phyloP scores from a whole-genome alignment of 768 basidiomycete genomes.

The Phlegmacium glaucopus region DNA sequence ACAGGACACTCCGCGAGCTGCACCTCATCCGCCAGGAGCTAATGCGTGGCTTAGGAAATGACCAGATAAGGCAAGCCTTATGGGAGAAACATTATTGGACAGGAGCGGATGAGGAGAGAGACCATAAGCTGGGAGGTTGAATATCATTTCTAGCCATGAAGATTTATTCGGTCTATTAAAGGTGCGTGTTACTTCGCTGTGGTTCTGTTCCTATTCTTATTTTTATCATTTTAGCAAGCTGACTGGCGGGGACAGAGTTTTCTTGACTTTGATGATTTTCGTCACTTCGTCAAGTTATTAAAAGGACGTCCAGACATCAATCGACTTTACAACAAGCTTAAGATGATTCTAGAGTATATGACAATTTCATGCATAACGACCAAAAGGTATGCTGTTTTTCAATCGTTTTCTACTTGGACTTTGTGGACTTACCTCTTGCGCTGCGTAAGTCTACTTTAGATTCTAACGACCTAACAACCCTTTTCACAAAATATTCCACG shows the following conservation, averaged over 20 bases:
- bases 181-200: slow-evolving; percentile 31
- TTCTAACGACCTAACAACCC: slow-evolving; percentile 27
- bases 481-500: slow-evolving; percentile 36
- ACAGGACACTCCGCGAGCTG: slow-evolving; percentile 63
- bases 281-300: slow-evolving; percentile 78
- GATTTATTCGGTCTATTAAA: slow-evolving; percentile 61
- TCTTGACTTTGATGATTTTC: slow-evolving; percentile 82
- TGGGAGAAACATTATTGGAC: slow-evolving; percentile 91
- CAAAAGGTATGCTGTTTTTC: slow-evolving; percentile 35
- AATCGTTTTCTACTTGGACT: not conserved
- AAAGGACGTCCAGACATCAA: slow-evolving; percentile 83
- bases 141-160: slow-evolving; percentile 58
- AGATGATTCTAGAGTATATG: slow-evolving; percentile 37
- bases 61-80: slow-evolving; percentile 64
- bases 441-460: slow-evolving; percentile 42
- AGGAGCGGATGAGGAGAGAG: slow-evolving; percentile 56
- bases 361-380: slow-evolving; percentile 43
- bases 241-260: slow-evolving; percentile 52
- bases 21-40: slow-evolving; percentile 69
- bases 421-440: not conserved
- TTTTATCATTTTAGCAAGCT: slow-evolving; percentile 50
- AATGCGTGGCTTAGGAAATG: slow-evolving; percentile 70
- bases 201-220: not conserved
- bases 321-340: slow-evolving; percentile 49
- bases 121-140: slow-evolving; percentile 63